Base-by-base conservation (phyloP, 176 grass and related monocot genomes). In the Saccharum spontaneum region DNA sequence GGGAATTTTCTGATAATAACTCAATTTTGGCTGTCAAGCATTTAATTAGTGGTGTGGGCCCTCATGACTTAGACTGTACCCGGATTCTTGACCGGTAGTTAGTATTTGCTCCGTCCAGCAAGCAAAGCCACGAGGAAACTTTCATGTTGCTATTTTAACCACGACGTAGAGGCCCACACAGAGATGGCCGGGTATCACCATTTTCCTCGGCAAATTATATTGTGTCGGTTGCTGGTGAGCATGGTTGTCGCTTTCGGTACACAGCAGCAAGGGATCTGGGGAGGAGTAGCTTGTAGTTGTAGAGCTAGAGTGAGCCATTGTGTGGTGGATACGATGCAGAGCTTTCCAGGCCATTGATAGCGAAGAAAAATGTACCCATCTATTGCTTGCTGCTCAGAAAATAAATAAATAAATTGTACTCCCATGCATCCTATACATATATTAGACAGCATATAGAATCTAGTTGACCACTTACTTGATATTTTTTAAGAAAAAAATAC, bases 41-140 rank as follows among this genome's bases (percentile, higher is more conserved):
- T 90, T 87, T 75, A 87, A 79, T 83, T 69, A 90, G 36, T 83
- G 46, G 68, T 37, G 83, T 75, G 89, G 80, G 38, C 80, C 79
- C 75, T 49, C 10, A 24, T 68, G 84, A 90, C 74, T 36, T 68
- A 39, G 84, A 90, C 84, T 72, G 44, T 74, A 60, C 57, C 44
- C 23, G 23, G 60, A 50, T 34, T 75, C 45, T 87, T 67, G 45
- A 87, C 37, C 28, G 48, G 65, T 49, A 82, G 50, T 49, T 49
- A 82, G 45, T 48, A 48, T 86, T 83, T 90, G 65, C 66, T 78
- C 81, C 49, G 13, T 15, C 45, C 13, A 36, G 54, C 84, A 73
- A 59, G 52, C 57, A 3, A 60, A 60, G 64, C 41, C 34, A 71
- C 28, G 71, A 17, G 74, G 31, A 34, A 62, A 17, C 46, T 50